These are phyloP conservation scores for Bolboschoenoplectus hybrid DNA, from an alignment of 202 grass and related monocot genomes.

Conservation along the genomic window DNA sequence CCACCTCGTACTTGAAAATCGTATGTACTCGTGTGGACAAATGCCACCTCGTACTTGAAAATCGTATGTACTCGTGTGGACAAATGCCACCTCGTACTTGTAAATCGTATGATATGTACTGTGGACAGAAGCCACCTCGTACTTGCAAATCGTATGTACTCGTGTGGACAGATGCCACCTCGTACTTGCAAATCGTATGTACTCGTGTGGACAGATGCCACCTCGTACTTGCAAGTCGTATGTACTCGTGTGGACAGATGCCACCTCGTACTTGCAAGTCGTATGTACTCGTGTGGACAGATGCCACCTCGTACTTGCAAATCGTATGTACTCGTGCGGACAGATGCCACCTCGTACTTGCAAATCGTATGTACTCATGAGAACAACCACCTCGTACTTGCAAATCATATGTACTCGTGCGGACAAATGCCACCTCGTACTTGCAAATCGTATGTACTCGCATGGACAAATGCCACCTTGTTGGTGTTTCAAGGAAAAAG, in stretches of 20 bases:
- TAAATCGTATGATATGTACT: background rate
- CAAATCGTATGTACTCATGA: background rate
- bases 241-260: background rate
- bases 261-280: background rate
- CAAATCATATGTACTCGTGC: background rate
- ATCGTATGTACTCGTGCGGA: background rate
- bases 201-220: background rate
- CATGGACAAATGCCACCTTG: background rate
- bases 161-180: background rate
- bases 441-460: background rate
- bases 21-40: background rate
- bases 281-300: background rate
- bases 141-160: background rate
- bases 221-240: background rate
- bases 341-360: too few species aligned
- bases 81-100: background rate
- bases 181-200: background rate
- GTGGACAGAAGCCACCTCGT: background rate
- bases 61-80: background rate
- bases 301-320: background rate
- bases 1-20: too few species aligned
- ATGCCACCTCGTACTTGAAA: background rate
- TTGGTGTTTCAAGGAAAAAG: too few species aligned
- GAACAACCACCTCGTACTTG: background rate
- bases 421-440: background rate